Base-by-base conservation (phyloP, 371 early-diverging fungal species). In the Haplosporangium sp. region DNA sequence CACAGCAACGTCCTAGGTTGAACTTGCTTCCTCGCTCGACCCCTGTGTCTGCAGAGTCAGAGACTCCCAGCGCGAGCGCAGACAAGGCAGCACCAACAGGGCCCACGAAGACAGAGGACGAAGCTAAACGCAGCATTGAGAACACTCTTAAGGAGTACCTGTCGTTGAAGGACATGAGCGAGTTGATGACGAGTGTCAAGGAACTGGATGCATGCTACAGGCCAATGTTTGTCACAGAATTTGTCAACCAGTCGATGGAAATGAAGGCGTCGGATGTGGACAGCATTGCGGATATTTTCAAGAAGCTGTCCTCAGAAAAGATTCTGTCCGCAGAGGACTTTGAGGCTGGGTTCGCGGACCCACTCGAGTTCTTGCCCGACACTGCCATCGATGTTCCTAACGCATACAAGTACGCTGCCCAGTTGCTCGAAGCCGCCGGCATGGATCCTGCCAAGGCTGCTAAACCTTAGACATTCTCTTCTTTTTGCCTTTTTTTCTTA, bases 371-470 rank as follows among this genome's bases (percentile, higher is more conserved):
- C 58, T 83, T 94, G 59, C 91, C 92, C 61, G 97, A 96, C 74
- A 84, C 93, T 55, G 85, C 89, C 16, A 86, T 90, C 53, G 97
- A 96, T 85, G 90, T 92, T 11, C 97, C 97, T 42, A 86, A 88
- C 54, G 92, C 90, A 23, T 91, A 85, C 80, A 85, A 85, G 59
- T 86, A 85, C 86, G 86, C 92, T 60, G 91, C 90, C 53, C 82
- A 82, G 59, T 69, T 95, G 60, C 80, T 94, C 48, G 86, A 86
- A 20, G 85, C 84, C 23, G 82, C 86, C 10, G 80, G 79, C 51
- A 81, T 90, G 61, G 88, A 90, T 38, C 83, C 86, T 55, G 58
- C 83, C 18, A 86, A 85, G 60, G 84, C 86, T 12, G 69, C 81
- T 53, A 82, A 85, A 60, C 69, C 84, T 52, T 69, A 85, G 77